Base-by-base conservation (phyloP, 2,329 filamentous ascomycete genomes). In the Orbilia blumenaviensis region DNA sequence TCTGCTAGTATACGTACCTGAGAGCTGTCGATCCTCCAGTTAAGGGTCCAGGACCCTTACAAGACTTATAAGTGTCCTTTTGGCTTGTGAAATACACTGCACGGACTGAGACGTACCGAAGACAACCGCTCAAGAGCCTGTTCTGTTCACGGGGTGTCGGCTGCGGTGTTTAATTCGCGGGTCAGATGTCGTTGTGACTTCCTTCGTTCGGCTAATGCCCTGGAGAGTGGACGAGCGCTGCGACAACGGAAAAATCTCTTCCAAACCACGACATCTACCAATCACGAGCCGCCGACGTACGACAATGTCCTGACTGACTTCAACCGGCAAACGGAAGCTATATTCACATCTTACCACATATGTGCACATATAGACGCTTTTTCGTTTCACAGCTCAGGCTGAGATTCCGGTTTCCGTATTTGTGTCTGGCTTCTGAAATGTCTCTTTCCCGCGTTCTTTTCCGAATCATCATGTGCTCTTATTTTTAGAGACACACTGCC, bases 181-280 rank as follows among this genome's bases (percentile, higher is more conserved):
- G 71, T 75, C 71, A 75, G 71, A 62, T 75, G 71, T 75, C 63
- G 48, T 60, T 60, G 71, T 74, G 69, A 74, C 69, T 66, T 42
- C 10, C 60, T 74, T 48, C n/a, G 68, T 34, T 73, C 69, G 69
- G 69, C 52, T 66, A 74, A 61, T 46, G 62, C 67, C 58, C 68
- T 61, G 68, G 60, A 34, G 48, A 41, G 41, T 27, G 42, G 25
- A 18, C 56, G 18, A 72, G 46, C 36, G n/a, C n/a, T n/a, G n/a
- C n/a, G 56, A 69, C 32, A 25, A 64, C 54, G 63, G 44, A 75
- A 67, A 67, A 67, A 63, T n/a, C n/a, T 75, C 52, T 63, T 41
- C 36, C 12, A 44, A 32, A 21, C 12, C 54, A 67, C 63, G 27
- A 32, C 63, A 56, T 36, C 46, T 64, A 75, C 71, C 71, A 75